Evolutionary conservation across 1,284 basidiomycete genomes (phyloP).

Genomic region (Ceratobasidium sp.): DNA sequence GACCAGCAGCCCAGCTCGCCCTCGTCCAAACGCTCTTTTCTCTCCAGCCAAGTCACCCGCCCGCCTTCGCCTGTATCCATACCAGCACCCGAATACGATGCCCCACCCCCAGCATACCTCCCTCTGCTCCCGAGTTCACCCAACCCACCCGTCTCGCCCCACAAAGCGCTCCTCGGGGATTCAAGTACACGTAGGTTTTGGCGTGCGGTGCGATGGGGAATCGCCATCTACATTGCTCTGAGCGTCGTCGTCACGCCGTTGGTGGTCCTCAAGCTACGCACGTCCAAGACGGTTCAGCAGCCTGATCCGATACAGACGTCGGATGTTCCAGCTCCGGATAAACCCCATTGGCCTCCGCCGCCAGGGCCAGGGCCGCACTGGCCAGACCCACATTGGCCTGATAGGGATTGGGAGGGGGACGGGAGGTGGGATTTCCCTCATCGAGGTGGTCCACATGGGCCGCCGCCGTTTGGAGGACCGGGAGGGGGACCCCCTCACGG

Average conservation of each 20-base stretch:
- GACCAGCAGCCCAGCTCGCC: constrained; percentile 43
- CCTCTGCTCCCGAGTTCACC: constrained; percentile 32
- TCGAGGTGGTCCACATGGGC: neutral
- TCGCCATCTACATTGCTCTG: constrained; percentile 30
- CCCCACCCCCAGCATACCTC: constrained; percentile 26
- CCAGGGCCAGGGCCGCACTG: neutral
- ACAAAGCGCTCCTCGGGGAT: constrained; percentile 2
- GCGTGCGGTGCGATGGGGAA: constrained; percentile 14
- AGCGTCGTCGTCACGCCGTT: constrained; percentile 37
- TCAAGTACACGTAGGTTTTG: constrained; percentile 23
- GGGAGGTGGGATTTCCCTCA: constrained; percentile 23
- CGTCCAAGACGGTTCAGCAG: constrained; percentile 7
- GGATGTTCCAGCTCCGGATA: constrained; percentile 2
- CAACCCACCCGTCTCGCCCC: neutral
- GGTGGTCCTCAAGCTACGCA: constrained; percentile 19
- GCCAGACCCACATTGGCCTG: neutral
- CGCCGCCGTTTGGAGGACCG: constrained; percentile 13
- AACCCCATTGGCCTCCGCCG: neutral
- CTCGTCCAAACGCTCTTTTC: constrained; percentile 30
- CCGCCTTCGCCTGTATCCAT: neutral
- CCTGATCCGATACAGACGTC: constrained; percentile 32
- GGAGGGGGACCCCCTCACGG: neutral
- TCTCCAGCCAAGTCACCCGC: neutral
- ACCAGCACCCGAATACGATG: constrained; percentile 18
- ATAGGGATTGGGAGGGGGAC: constrained; percentile 23